Conservation (phyloP, 2,329 filamentous ascomycete genomes). For the Pseudogymnoascus sp. region DNA sequence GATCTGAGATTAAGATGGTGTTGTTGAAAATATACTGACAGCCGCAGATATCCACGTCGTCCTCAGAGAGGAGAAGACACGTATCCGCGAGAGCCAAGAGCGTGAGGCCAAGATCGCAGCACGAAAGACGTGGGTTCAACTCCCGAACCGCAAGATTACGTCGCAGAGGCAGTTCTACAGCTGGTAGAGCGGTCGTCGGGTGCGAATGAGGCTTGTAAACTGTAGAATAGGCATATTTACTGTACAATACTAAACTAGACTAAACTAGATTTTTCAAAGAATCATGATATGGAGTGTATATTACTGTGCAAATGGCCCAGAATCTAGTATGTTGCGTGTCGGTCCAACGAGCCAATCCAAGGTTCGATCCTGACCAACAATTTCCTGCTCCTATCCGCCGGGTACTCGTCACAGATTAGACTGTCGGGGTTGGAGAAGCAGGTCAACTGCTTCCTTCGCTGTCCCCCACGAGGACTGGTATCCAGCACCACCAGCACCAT, state of each 20-base stretch:
- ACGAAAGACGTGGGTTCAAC: constrained; percentile 74
- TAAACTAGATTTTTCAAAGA: neutral
- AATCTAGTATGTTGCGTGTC: neutral
- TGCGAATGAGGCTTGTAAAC: neutral
- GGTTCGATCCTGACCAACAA: neutral
- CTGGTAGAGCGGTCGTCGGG: constrained; percentile 52
- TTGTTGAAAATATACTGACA: constrained; percentile 11
- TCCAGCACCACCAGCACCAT: constrained; percentile 39
- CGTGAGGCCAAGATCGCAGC: constrained; percentile 66
- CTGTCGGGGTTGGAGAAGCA: constrained; percentile 10
- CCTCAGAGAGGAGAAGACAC: constrained; percentile 88
- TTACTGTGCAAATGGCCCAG: neutral
- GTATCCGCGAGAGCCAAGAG: constrained; percentile 73
- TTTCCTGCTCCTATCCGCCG: neutral
- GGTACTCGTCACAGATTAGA: neutral
- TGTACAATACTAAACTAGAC: constrained; percentile 6
- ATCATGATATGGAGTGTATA: neutral
- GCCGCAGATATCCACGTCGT: constrained; percentile 64
- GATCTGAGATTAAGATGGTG: neutral
- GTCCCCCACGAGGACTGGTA: constrained; percentile 34
- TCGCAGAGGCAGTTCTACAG: constrained; percentile 84
- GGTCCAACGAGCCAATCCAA: neutral
- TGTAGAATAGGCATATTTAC: constrained; percentile 6
- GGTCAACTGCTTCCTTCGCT: constrained; percentile 20
- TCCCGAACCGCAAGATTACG: constrained; percentile 78